phyloP scores from a whole-genome alignment of 495 filamentous ascomycete genomes.

The Ramalina peruviana region DNA sequence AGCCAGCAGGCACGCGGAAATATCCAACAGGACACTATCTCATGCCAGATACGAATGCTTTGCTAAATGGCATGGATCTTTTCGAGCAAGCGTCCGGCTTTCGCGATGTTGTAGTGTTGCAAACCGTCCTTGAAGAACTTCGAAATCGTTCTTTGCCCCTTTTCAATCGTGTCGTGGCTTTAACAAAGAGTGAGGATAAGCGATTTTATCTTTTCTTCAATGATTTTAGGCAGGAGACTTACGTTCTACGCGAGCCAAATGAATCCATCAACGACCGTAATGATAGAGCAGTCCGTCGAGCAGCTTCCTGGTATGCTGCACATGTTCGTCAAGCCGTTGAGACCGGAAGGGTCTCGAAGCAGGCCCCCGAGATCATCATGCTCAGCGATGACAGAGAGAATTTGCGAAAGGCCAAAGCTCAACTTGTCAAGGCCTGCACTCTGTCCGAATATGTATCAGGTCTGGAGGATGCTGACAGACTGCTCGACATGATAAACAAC shows the following conservation, averaged over 20 bases:
- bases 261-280: constrained; percentile 96
- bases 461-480: constrained; percentile 64
- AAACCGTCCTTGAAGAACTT: constrained; percentile 92
- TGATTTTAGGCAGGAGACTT: constrained; percentile 87
- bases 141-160: constrained; percentile 85
- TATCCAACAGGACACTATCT: constrained; percentile 88
- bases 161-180: constrained; percentile 78
- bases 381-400: constrained; percentile 86
- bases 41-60: constrained; percentile 89
- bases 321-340: constrained; percentile 53
- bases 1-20: constrained; percentile 64
- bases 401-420: constrained; percentile 63
- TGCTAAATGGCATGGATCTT: constrained; percentile 89
- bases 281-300: constrained; percentile 75
- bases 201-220: constrained; percentile 99
- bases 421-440: constrained; percentile 51
- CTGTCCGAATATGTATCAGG: constrained; percentile 67
- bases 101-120: constrained; percentile 86
- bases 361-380: constrained; percentile 71
- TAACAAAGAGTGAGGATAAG: constrained; percentile 91
- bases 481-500: constrained; percentile 91
- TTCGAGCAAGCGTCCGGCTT: constrained; percentile 87
- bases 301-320: constrained; percentile 76
- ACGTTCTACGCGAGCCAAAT: constrained; percentile 55
- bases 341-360: constrained; percentile 39